These are phyloP conservation scores for Pythium phragmiticola DNA, from an alignment of 352 stramenopile genomes.

Conservation along the genomic window DNA sequence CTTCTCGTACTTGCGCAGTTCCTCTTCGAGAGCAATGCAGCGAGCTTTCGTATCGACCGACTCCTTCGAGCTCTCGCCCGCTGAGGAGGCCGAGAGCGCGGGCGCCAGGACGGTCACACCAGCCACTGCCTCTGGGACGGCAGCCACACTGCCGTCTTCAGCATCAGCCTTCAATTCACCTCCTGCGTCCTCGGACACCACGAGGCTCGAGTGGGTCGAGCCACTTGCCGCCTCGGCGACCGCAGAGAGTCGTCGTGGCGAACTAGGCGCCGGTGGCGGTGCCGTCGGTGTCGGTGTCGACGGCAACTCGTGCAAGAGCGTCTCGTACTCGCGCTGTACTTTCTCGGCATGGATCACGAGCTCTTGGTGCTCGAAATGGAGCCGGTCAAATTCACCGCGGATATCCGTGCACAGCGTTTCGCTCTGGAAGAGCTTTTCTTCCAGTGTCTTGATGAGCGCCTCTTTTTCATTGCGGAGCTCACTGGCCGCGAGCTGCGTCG, in stretches of 20 bases:
- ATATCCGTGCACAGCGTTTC: constrained; percentile 59
- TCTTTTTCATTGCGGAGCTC: constrained; percentile 75
- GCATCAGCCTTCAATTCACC: constrained; percentile 32
- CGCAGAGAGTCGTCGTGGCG: constrained; percentile 20
- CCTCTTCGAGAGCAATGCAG: constrained; percentile 53
- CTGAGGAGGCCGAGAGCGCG: constrained; percentile 19
- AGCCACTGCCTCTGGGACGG: constrained; percentile 11
- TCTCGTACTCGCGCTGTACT: constrained; percentile 69
- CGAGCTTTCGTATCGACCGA: constrained; percentile 48
- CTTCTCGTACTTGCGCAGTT: constrained; percentile 69
- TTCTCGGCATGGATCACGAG: constrained; percentile 77
- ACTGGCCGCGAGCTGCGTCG: constrained; percentile 54
- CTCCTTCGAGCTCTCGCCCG: constrained; percentile 41
- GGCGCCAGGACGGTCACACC: neutral
- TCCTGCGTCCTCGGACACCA: constrained; percentile 1
- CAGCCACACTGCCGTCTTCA: constrained; percentile 7
- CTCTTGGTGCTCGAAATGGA: constrained; percentile 85
- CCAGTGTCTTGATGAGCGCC: constrained; percentile 50
- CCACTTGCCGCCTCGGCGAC: neutral
- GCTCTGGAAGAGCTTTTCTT: constrained; percentile 67
- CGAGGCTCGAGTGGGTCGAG: neutral
- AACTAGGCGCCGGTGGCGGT: neutral
- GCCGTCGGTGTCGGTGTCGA: constrained; percentile 4
- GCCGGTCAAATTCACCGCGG: constrained; percentile 62
- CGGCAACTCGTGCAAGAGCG: constrained; percentile 57